Evolutionary conservation across 169 alveolate genomes (phyloP).

Genomic region (Neospora caninum): DNA sequence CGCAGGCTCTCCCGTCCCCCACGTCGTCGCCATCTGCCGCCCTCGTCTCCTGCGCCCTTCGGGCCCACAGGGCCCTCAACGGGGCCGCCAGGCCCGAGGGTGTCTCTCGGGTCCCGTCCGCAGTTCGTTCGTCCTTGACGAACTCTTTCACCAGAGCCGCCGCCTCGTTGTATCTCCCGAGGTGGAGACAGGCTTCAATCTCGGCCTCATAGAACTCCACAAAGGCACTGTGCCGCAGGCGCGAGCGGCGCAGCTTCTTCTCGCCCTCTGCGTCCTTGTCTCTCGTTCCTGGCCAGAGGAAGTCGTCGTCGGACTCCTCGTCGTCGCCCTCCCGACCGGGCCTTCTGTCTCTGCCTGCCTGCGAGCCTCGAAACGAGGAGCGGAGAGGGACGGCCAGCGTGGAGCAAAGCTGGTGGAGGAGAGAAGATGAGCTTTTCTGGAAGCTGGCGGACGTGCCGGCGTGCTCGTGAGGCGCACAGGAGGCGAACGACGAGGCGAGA

Average conservation of each 20-base stretch:
- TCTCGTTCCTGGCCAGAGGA: background rate
- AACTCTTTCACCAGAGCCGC: background rate
- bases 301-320: background rate
- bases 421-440: background rate
- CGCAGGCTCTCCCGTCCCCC: background rate
- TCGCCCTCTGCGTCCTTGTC: background rate
- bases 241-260: background rate
- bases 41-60: background rate
- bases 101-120: background rate
- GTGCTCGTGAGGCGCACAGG: no score
- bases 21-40: background rate
- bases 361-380: background rate
- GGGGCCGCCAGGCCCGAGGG: background rate
- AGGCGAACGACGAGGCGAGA: no score
- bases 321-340: no score
- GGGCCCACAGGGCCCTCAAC: no score
- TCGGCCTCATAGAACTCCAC: background rate
- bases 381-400: background rate
- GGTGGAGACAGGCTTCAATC: background rate
- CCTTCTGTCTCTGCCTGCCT: background rate
- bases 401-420: background rate
- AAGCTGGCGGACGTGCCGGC: no score
- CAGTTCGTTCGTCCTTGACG: background rate
- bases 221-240: background rate
- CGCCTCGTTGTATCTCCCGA: background rate